Evolutionary conservation across 176 grass and related monocot species (phyloP), one percentile per base, ranked within the genome.

Genomic region (Rhipidocladum racemiflorum): DNA sequence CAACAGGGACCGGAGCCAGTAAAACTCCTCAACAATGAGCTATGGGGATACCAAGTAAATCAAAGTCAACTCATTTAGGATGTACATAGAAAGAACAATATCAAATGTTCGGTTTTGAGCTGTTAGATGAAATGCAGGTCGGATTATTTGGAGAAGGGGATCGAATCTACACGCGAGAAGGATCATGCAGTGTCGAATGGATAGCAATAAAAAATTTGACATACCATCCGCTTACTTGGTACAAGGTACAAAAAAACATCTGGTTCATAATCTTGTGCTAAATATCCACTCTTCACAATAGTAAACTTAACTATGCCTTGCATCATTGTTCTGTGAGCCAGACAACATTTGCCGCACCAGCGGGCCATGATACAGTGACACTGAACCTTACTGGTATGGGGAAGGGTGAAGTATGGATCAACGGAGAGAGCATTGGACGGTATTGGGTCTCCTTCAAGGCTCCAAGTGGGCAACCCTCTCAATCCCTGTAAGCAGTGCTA

Each of bases 341-440:
- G 96, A 88, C 85, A 80, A 84, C 86, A 59, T 98, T 98, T 66
- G 48, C 78, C 80, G 77, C 88, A 69, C 96, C 92, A 75, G 40
- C 17, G 5, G 90, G 96, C 15, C 62, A 80, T 50, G 87, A 95
- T 32, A 82, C 90, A 11, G 72, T 98, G 36, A 65, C 87, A 80
- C 71, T 98, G 84, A 90, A 98, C 61, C 90, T 98, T 67, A 91
- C 88, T 16, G 68, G 92, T 57, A 95, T 98, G 96, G 83, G 92
- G 14, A 98, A 98, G 72, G 92, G 96, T 18, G 88, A 89, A 56
- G 90, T 86, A 57, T 95, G 96, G 96, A 76, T 98, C 72, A 98
- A 98, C 0, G 92, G 96, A n/a, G 86, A 98, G 49, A 90, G 92
- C 78, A 91, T 98, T 1, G 96, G 96, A 4, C 92, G 96, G 6